Conservation (phyloP, 257 asterid genomes). For the Cinchona pubescens region DNA sequence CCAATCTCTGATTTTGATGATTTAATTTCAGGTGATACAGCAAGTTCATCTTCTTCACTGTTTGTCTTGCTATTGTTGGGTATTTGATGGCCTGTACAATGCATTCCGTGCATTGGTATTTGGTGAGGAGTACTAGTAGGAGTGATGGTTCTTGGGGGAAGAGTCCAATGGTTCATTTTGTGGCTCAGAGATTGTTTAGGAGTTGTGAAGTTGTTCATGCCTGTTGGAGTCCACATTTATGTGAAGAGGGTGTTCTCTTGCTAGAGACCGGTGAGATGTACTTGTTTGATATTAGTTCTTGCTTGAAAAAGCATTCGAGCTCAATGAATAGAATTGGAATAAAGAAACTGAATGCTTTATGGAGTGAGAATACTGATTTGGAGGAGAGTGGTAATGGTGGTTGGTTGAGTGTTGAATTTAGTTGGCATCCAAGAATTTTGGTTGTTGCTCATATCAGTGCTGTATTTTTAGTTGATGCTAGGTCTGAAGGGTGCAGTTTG, state of each 20-base stretch:
- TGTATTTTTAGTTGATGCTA: slow-evolving; percentile 64
- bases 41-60: slow-evolving; percentile 10
- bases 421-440: slow-evolving; percentile 70
- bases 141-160: slow-evolving; percentile 12
- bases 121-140: slow-evolving; percentile 29
- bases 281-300: slow-evolving; percentile 57
- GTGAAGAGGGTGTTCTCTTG: slow-evolving; percentile 68
- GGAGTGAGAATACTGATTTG: slow-evolving; percentile 30
- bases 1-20: neutral
- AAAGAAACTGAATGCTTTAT: slow-evolving; percentile 35
- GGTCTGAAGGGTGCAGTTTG: slow-evolving; percentile 34
- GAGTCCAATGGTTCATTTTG: slow-evolving; percentile 35
- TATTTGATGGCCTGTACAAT: slow-evolving; percentile 57
- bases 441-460: slow-evolving; percentile 49
- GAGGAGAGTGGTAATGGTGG: slow-evolving; percentile 21
- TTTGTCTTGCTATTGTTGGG: slow-evolving; percentile 33
- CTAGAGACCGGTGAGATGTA: slow-evolving; percentile 62
- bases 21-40: neutral
- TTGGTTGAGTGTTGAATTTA: slow-evolving; percentile 69
- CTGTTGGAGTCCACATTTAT: slow-evolving; percentile 84
- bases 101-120: slow-evolving; percentile 66
- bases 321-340: slow-evolving; percentile 19
- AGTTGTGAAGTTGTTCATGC: slow-evolving; percentile 44
- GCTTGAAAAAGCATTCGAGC: slow-evolving; percentile 15
- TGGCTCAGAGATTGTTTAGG: slow-evolving; percentile 50